Percentiles rank a stretch among this genome's conserved stretches.
Evolutionary conservation across 2,329 filamentous ascomycete species (phyloP).

Genomic region (Aspergillus sp.): DNA sequence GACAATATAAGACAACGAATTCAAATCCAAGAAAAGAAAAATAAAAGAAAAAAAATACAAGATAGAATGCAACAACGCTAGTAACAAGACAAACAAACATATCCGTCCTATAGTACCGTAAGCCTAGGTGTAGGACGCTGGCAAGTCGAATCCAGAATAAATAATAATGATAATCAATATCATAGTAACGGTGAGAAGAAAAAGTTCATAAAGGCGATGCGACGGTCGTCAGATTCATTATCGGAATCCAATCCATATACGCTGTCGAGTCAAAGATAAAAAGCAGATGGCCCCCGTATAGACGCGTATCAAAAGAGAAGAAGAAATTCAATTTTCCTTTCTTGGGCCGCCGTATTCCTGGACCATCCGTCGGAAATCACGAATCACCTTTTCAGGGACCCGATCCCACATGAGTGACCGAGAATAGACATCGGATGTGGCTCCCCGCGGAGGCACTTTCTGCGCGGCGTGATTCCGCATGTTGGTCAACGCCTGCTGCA

Average conservation of each 20-base stretch:
- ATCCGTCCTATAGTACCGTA: neutral
- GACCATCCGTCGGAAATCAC: constrained; percentile 86
- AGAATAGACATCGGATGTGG: constrained; percentile 82
- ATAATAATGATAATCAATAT: neutral
- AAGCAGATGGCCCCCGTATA: neutral
- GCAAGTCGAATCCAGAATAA: neutral
- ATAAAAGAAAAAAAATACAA: neutral
- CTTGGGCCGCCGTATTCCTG: constrained; percentile 53
- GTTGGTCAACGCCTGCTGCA: constrained; percentile 61
- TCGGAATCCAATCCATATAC: too few species aligned
- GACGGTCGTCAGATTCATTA: too few species aligned
- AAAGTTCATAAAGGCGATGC: neutral
- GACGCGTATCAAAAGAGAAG: neutral
- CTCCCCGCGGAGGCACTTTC: constrained; percentile 35
- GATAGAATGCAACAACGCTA: neutral
- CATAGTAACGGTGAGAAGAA: neutral
- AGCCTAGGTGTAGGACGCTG: neutral
- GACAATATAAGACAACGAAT: neutral
- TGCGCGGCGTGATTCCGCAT: constrained; percentile 65
- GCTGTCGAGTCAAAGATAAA: too few species aligned
- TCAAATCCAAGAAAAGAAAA: neutral
- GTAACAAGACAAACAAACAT: neutral
- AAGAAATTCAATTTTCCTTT: constrained; percentile 21
- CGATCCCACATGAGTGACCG: constrained; percentile 89
- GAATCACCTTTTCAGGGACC: constrained; percentile 83